Evolutionary conservation across 441 rosid species (phyloP), one percentile per base, ranked within the genome.

Genomic region (Pelargonium cotyledonis): DNA sequence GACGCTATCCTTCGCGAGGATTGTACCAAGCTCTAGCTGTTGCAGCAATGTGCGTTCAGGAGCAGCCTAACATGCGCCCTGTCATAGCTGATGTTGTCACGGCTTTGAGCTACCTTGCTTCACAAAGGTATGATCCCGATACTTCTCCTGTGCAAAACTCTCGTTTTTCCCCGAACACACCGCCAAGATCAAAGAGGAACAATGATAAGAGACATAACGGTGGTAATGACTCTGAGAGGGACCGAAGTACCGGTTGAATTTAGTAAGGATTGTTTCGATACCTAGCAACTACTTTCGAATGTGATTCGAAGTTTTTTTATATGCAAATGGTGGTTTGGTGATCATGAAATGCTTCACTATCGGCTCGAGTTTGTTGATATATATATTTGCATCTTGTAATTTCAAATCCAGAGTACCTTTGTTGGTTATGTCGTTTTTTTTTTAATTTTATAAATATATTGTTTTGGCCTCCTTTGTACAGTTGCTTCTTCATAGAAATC

Each of bases 41-140:
- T 8, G 94, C 99, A 8, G 99, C 97, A 64, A 94, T 94, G 99
- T 94, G 99, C 38, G 96, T 91, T 63, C 97, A 91, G 77, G 97
- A 91, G 74, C 96, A 91, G 76, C 99, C 99, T 5, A 84, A 80
- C 55, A 91, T 83, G 96, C 85, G 99, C 58, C 99, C 96, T 0
- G 84, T 90, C 23, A 88, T 91, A 58, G 89, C 92, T 0, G 99
- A 95, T 70, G 96, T 95, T 35, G 99, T 91, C 60, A 84, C 90
- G 21, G 96, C 99, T 65, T 88, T 95, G 26, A 78, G 79, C 49
- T 88, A 90, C 72, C 96, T 95, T 68, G 99, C 99, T 11, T 80
- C 84, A 43, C 92, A 91, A 15, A 86, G 76, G 49, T 84, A 76
- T 31, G 85, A 77, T 64, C 87, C 87, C 0, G 83, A 80, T 31